These are phyloP conservation scores for Fusarium sp. DNA, from an alignment of 2,329 filamentous ascomycete species.

Conservation along the genomic window DNA sequence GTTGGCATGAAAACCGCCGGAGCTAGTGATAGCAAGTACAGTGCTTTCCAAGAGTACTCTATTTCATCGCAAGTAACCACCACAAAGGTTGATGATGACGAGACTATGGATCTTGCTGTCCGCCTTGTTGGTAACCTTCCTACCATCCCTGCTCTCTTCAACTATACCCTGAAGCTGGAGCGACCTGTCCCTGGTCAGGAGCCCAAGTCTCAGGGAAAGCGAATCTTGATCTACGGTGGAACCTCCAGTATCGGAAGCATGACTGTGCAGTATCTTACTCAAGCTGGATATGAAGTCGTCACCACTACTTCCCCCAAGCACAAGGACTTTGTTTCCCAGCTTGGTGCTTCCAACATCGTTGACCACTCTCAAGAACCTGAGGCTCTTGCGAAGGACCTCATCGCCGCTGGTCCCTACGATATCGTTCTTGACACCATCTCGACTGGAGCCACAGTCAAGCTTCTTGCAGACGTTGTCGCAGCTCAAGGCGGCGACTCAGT, in stretches of 20 bases:
- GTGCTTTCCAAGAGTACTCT: constrained; percentile 23
- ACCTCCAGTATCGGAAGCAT: constrained; percentile 30
- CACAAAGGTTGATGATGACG: constrained; percentile 12
- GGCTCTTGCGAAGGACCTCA: neutral
- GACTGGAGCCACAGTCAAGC: constrained; percentile 16
- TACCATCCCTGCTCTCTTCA: constrained; percentile 26
- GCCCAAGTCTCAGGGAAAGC: constrained; percentile 12
- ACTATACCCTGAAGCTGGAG: constrained; percentile 18
- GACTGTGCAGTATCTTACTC: constrained; percentile 24
- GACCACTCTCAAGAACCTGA: constrained; percentile 8
- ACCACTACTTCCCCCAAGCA: constrained; percentile 31
- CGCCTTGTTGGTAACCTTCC: constrained; percentile 29
- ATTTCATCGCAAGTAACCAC: constrained; percentile 9
- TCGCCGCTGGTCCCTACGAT: constrained; percentile 17
- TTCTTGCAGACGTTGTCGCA: constrained; percentile 17
- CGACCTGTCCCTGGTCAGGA: constrained; percentile 1
- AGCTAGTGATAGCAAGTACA: constrained; percentile 24
- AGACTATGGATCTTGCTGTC: constrained; percentile 18
- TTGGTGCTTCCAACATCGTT: constrained; percentile 15
- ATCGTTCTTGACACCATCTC: constrained; percentile 27
- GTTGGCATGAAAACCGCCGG: constrained; percentile 28
- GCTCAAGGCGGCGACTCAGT: constrained; percentile 20
- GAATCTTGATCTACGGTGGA: constrained; percentile 24
- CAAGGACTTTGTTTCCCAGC: constrained; percentile 15
- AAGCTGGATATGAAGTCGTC: constrained; percentile 29